Evolutionary conservation across 768 basidiomycete species (phyloP).

Genomic region (Lactarius pseudohatsudake): DNA sequence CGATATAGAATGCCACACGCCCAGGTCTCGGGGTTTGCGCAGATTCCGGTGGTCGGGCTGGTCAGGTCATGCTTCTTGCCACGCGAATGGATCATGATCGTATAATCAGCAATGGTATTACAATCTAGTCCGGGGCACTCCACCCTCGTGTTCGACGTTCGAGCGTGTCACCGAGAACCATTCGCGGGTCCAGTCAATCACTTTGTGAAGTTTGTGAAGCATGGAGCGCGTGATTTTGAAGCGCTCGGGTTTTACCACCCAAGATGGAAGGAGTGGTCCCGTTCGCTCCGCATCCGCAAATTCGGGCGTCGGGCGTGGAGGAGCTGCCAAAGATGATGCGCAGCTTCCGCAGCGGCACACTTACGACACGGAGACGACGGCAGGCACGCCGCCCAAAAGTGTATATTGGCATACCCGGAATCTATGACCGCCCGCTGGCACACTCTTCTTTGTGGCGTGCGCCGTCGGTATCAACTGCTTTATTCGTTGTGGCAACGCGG

Average conservation of each 20-base stretch:
- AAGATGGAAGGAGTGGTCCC: conserved; percentile 18
- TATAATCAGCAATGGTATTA: not conserved
- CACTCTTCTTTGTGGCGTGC: not conserved
- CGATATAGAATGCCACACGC: not conserved
- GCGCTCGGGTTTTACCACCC: not conserved
- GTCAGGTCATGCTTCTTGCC: not conserved
- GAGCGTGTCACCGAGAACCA: conserved; percentile 2
- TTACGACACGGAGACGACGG: not conserved
- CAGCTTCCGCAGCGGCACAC: not conserved
- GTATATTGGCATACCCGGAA: not conserved
- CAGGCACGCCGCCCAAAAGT: not conserved
- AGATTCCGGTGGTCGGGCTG: conserved; percentile 5
- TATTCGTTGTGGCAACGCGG: not conserved
- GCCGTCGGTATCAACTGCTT: conserved; percentile 1
- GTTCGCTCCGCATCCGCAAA: not conserved
- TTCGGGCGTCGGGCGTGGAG: conserved; percentile 1
- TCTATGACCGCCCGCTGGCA: not conserved
- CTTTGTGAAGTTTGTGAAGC: not conserved
- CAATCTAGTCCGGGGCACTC: not conserved
- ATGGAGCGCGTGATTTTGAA: conserved; percentile 5
- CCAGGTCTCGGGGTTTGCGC: conserved; percentile 11
- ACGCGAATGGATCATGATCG: conserved; percentile 5
- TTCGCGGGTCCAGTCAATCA: conserved; percentile 3
- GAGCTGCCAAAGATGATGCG: not conserved
- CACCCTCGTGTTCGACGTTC: conserved; percentile 15